A percentile compares a stretch with the other conserved stretches of the same genome.
Evolutionary conservation across 192 early-diverging fungal genomes (phyloP).

Genomic region (Coemansia sp.): DNA sequence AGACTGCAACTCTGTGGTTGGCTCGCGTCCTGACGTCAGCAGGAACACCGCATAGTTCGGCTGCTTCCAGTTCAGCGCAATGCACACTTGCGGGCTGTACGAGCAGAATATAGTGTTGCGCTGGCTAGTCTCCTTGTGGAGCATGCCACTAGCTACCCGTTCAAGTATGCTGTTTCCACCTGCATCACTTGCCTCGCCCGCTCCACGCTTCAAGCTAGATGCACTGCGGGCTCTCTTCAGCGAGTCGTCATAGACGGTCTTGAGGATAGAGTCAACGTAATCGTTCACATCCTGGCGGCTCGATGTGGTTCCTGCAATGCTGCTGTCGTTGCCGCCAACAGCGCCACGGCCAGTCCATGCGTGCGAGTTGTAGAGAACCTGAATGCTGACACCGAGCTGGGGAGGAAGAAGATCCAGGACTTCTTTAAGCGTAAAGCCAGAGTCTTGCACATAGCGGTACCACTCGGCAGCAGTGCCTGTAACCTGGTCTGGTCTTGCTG

Average conservation of each 20-base stretch:
- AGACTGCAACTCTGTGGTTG: constrained; percentile 32
- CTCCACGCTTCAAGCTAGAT: background rate
- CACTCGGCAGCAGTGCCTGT: constrained; percentile 36
- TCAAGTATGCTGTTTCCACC: constrained; percentile 10
- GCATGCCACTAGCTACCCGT: constrained; percentile 12
- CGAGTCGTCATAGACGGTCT: constrained; percentile 80
- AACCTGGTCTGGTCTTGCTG: constrained; percentile 14
- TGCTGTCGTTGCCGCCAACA: constrained; percentile 55
- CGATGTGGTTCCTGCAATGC: constrained; percentile 14
- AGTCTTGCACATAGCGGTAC: constrained; percentile 35
- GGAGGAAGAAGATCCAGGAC: constrained; percentile 58
- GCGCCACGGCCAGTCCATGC: constrained; percentile 49
- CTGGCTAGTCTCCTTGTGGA: constrained; percentile 28
- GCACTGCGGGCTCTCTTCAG: constrained; percentile 19
- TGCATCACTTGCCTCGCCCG: background rate
- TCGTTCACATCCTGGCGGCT: constrained; percentile 69
- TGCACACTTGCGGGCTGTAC: constrained; percentile 89
- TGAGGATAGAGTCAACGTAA: constrained; percentile 86
- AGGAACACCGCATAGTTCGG: constrained; percentile 98
- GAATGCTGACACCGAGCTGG: constrained; percentile 80
- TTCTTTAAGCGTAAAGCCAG: constrained; percentile 45
- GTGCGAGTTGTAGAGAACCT: constrained; percentile 84
- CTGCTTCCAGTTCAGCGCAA: constrained; percentile 98
- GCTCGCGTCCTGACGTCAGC: constrained; percentile 73
- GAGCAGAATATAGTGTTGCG: constrained; percentile 83